Evolutionary conservation across 345 rosid species (phyloP).

Genomic region (Reutealis trisperma): DNA sequence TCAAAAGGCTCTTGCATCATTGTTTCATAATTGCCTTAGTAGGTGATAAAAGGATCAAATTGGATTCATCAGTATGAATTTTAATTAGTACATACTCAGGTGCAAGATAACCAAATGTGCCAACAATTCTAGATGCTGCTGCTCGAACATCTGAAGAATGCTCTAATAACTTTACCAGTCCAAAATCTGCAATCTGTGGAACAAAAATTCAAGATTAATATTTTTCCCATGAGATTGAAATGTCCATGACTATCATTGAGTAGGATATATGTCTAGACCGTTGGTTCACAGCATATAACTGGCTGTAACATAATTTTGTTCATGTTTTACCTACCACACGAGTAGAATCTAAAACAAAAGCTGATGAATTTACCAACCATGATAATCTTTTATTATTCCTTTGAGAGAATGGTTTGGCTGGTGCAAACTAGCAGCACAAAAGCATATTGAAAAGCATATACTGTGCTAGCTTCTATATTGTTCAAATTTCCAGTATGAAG

Average conservation of each 20-base stretch:
- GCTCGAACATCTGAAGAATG: conserved; percentile 35
- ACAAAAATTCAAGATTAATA: not conserved
- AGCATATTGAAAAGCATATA: too few relatives aligned
- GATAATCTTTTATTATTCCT: too few relatives aligned
- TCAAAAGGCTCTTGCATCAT: not conserved
- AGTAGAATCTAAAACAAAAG: too few relatives aligned
- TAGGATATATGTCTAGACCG: too few relatives aligned
- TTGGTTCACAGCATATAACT: too few relatives aligned
- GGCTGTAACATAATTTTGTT: too few relatives aligned
- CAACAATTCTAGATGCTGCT: conserved; percentile 39
- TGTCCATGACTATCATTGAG: not conserved
- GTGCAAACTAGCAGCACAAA: too few relatives aligned
- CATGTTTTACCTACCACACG: too few relatives aligned
- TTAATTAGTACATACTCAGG: conserved; percentile 35
- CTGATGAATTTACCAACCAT: too few relatives aligned
- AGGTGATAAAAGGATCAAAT: not conserved
- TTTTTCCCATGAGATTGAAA: not conserved
- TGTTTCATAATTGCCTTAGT: not conserved
- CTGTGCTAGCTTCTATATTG: too few relatives aligned
- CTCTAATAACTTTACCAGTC: conserved; percentile 38
- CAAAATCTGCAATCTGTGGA: conserved; percentile 42
- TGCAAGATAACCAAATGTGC: conserved; percentile 47
- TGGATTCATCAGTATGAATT: not conserved
- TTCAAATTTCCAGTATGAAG: too few relatives aligned
- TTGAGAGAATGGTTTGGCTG: too few relatives aligned